Base-by-base conservation (phyloP, 306 rosid genomes). In the Betula pendula region DNA sequence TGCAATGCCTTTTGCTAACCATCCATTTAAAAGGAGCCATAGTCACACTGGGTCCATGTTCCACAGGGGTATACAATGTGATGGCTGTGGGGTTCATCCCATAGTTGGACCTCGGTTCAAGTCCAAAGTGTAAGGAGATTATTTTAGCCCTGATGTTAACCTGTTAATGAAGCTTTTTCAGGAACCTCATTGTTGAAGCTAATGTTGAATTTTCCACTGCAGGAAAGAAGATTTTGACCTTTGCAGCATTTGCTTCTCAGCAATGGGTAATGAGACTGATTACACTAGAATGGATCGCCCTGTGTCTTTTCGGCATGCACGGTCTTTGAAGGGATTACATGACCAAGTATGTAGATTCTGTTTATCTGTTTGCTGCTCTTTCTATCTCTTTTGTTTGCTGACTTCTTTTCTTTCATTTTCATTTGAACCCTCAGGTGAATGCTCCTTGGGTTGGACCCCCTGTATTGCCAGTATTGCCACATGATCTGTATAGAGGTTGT, bases 101-200 rank as follows among this genome's bases (percentile, higher is more conserved):
- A 96, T 96, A 66, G 84, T 88, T 45, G 99, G 99, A 62, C 94
- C 98, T 56, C 97, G 99, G 44, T 96, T 83, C 89, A 91, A 88
- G 86, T 96, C 99, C 43, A 70, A 76, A 88, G 85, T 93, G 99
- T 96, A 81, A 82, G 97, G 49, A 80, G 72, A 48, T 55, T 68
- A 19, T 71, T 55, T 65, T 59, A 49, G 16, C 14, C 55, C 42
- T 52, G 31, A 31, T 53, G 45, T 73, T 63, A 44, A 52, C 47
- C 52, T 51, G 75, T 75, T 44, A 42, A 0, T 31, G 20, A 31
- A 1, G 22, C 50, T 13, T 49, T 63, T 48, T 15, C n/a, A n/a
- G 16, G 74, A 8, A 47, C 20, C 76, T 63, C 52, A 24, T 27
- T 29, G 14, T 59, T 75, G 45, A 71, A 49, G 62, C 45, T 52